Percentiles rank a stretch among this genome's conserved stretches.
These are phyloP conservation scores for Escovopsis sp. DNA, from an alignment of 2,329 filamentous ascomycete species.

Conservation along the genomic window DNA sequence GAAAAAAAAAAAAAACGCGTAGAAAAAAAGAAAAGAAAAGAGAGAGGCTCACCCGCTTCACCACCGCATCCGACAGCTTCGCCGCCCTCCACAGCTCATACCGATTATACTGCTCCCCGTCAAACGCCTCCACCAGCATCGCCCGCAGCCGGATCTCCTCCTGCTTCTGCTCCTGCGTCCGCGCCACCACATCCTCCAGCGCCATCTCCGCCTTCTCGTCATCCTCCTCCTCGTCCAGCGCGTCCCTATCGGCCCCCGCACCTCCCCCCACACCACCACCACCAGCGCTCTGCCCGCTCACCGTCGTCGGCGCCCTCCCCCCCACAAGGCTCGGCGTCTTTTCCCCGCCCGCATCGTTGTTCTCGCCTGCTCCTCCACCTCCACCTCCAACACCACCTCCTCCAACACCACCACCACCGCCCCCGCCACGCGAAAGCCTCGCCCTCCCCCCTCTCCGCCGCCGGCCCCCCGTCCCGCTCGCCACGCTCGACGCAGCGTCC, in stretches of 20 bases:
- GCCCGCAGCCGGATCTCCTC: conserved; percentile 42
- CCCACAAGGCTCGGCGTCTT: conserved; percentile 30
- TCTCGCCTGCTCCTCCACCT: conserved; percentile 44
- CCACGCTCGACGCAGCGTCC: conserved; percentile 44
- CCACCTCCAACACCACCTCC: conserved; percentile 42
- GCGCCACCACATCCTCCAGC: conserved; percentile 42
- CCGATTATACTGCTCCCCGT: conserved; percentile 50
- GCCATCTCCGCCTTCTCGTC: conserved; percentile 42
- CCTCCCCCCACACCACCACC: conserved; percentile 26
- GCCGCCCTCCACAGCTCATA: conserved; percentile 58
- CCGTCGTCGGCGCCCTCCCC: conserved; percentile 25
- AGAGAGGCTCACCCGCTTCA: conserved; percentile 42
- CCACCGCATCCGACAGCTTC: conserved; percentile 52
- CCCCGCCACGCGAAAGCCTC: conserved; percentile 48
- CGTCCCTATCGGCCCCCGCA: conserved; percentile 28
- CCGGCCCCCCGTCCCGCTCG: conserved; percentile 27
- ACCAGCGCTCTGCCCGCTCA: conserved; percentile 29
- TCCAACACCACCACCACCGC: conserved; percentile 33
- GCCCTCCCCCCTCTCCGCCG: conserved; percentile 49
- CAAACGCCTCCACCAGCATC: conserved; percentile 51
- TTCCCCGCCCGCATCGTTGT: conserved; percentile 26
- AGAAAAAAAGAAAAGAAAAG: background rate
- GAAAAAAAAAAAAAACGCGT: background rate
- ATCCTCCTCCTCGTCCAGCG: conserved; percentile 40
- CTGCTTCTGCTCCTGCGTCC: conserved; percentile 53